Percentiles rank a stretch among this genome's conserved stretches.
Conservation (phyloP, 2,329 filamentous ascomycete species). For the Claviceps sp. region DNA sequence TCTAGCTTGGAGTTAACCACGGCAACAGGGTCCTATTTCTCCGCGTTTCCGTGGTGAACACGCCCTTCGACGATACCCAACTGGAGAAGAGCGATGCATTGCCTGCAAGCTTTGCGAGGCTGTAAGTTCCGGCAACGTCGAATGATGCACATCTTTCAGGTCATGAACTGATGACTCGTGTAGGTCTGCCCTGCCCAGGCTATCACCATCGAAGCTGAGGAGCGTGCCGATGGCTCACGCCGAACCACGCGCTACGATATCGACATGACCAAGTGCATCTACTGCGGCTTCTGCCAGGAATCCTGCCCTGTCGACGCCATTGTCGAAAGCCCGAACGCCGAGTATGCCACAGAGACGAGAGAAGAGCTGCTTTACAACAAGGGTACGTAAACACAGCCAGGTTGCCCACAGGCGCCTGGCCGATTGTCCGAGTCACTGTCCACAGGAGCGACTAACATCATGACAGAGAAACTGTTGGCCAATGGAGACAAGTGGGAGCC, state of each 20-base stretch:
- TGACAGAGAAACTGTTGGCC: conserved; percentile 62
- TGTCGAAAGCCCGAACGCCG: conserved; percentile 49
- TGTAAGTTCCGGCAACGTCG: conserved; percentile 22
- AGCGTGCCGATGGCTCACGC: conserved; percentile 89
- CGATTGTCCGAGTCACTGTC: background rate
- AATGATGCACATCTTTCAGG: background rate
- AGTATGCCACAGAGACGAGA: conserved; percentile 54
- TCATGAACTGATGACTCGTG: background rate
- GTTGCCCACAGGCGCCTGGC: too few relatives aligned
- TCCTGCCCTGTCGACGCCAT: conserved; percentile 95
- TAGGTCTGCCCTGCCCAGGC: conserved; percentile 91
- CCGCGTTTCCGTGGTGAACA: conserved; percentile 97
- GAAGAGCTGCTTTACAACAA: conserved; percentile 98
- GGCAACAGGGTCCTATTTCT: conserved; percentile 70
- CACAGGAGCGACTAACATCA: conserved; percentile 10
- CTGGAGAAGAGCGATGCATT: conserved; percentile 97
- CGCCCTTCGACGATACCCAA: conserved; percentile 88
- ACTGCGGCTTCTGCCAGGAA: conserved; percentile 98
- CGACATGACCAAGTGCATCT: conserved; percentile 99
- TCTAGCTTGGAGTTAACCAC: conserved; percentile 10
- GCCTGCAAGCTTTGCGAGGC: conserved; percentile 99
- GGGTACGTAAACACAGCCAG: conserved; percentile 26
- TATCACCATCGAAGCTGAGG: conserved; percentile 98
- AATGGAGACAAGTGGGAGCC: conserved; percentile 98
- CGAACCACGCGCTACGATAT: conserved; percentile 97